Percentiles rank a stretch among this genome's conserved stretches.
Conservation (phyloP, 768 basidiomycete genomes). For the Suillus sp. region DNA sequence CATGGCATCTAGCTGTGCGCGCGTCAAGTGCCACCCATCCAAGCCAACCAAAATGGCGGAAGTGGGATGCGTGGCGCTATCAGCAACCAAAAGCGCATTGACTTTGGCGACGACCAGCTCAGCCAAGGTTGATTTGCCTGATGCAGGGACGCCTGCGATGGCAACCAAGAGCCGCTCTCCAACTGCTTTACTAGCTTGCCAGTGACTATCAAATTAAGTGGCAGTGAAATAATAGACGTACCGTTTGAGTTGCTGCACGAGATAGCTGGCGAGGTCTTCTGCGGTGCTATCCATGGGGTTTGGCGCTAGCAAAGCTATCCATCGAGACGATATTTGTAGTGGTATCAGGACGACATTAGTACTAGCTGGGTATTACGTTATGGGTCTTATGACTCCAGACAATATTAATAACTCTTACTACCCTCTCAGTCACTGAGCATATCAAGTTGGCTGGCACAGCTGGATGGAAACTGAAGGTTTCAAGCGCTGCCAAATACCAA, state of each 20-base stretch:
- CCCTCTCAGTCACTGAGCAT: neutral
- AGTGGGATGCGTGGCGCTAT: slow-evolving; percentile 13
- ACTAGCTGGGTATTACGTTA: neutral
- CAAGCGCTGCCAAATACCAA: too few relatives aligned
- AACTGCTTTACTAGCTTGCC: neutral
- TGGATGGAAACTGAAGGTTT: too few relatives aligned
- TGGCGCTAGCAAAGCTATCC: neutral
- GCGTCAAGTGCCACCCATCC: slow-evolving; percentile 92
- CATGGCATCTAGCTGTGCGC: slow-evolving; percentile 74
- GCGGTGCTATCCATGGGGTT: slow-evolving; percentile 44
- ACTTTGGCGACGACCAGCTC: slow-evolving; percentile 52
- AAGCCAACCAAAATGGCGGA: slow-evolving; percentile 71
- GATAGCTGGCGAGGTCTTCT: slow-evolving; percentile 38
- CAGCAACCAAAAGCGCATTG: slow-evolving; percentile 44
- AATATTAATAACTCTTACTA: neutral
- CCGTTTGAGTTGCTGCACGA: slow-evolving; percentile 42
- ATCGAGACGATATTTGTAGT: neutral
- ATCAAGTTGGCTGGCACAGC: too few relatives aligned
- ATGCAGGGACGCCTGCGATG: slow-evolving; percentile 79
- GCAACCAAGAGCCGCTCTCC: slow-evolving; percentile 65
- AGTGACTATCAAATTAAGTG: slow-evolving; percentile 10
- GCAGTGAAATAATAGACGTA: slow-evolving; percentile 33
- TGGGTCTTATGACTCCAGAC: neutral
- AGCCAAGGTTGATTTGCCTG: slow-evolving; percentile 84
- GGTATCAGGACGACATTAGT: neutral